phyloP scores from a whole-genome alignment of 805 yeast species.

The Priceomyces melissophilus region DNA sequence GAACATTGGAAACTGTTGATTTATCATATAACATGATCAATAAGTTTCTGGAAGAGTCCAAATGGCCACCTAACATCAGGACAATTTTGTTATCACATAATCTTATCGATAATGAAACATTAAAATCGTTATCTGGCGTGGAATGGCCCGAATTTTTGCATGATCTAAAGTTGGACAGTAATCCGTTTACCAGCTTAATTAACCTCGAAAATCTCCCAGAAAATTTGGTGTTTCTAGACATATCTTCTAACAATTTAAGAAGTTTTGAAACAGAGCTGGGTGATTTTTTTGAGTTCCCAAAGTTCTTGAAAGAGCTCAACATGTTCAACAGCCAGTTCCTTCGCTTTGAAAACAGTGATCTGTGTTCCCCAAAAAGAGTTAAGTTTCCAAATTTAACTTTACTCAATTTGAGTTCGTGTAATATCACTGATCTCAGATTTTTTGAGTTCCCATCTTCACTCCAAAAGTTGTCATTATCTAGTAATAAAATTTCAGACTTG shows the following conservation, averaged over 20 bases:
- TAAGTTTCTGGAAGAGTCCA: slow-evolving; percentile 5
- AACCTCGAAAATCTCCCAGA: slow-evolving; percentile 17
- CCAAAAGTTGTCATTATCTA: slow-evolving; percentile 19
- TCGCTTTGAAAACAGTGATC: neutral
- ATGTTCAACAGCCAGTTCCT: slow-evolving; percentile 15
- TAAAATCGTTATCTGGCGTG: slow-evolving; percentile 13
- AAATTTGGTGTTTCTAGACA: slow-evolving; percentile 20
- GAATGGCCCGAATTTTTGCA: slow-evolving; percentile 23
- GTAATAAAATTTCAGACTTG: slow-evolving; percentile 21
- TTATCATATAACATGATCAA: slow-evolving; percentile 21
- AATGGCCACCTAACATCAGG: slow-evolving; percentile 20
- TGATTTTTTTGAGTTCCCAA: slow-evolving; percentile 26
- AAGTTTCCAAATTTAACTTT: slow-evolving; percentile 19
- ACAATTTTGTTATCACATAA: slow-evolving; percentile 22
- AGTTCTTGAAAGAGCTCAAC: slow-evolving; percentile 17
- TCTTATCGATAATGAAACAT: slow-evolving; percentile 14
- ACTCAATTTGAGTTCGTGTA: slow-evolving; percentile 24
- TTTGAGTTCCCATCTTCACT: slow-evolving; percentile 24
- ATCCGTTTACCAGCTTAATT: slow-evolving; percentile 18
- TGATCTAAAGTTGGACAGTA: slow-evolving; percentile 20
- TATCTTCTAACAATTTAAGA: slow-evolving; percentile 20
- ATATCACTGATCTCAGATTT: slow-evolving; percentile 13
- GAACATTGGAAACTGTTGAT: slow-evolving; percentile 27
- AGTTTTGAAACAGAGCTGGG: slow-evolving; percentile 11
- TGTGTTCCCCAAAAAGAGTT: slow-evolving; percentile 12